These are phyloP conservation scores for Dimocarpus longan DNA, from an alignment of 345 rosid genomes.

Conservation along the genomic window DNA sequence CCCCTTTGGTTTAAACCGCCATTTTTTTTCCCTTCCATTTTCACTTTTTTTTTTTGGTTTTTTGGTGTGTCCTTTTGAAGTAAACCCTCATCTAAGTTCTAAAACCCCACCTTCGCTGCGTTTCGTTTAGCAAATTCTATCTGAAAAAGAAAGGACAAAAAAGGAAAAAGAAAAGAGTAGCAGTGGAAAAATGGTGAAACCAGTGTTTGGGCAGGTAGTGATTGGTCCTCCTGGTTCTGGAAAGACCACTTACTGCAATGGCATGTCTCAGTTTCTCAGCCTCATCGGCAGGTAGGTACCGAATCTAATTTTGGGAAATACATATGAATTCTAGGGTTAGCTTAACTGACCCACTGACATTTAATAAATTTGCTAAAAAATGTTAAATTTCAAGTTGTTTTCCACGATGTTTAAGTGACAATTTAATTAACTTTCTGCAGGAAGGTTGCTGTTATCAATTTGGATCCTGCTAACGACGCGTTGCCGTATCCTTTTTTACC, in stretches of 20 bases:
- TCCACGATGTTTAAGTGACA: not conserved
- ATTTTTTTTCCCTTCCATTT: too few species aligned
- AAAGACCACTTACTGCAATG: conserved; percentile 97
- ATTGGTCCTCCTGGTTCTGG: conserved; percentile 98
- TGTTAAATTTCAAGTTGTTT: not conserved
- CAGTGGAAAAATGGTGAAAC: conserved; percentile 17
- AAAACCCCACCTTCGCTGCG: not conserved
- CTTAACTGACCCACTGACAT: not conserved
- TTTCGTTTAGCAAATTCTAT: not conserved
- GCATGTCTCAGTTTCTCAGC: conserved; percentile 92
- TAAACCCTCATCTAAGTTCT: not conserved
- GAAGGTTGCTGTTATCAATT: conserved; percentile 86
- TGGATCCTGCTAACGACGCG: conserved; percentile 92
- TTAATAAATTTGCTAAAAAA: not conserved
- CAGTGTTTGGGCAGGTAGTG: conserved; percentile 94
- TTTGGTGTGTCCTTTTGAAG: too few species aligned
- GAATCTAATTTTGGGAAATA: too few species aligned
- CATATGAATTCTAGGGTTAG: not conserved
- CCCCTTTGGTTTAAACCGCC: not conserved
- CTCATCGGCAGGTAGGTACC: conserved; percentile 80
- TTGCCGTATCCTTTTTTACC: conserved; percentile 73
- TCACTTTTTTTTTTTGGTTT: too few species aligned
- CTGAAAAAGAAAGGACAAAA: not conserved
- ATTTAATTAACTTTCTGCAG: conserved; percentile 36
- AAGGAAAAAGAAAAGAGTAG: not conserved